Percentiles rank a stretch among this genome's conserved stretches.
Evolutionary conservation across 208 protist species (phyloP).

Genomic region (Trypanosoma congolense): DNA sequence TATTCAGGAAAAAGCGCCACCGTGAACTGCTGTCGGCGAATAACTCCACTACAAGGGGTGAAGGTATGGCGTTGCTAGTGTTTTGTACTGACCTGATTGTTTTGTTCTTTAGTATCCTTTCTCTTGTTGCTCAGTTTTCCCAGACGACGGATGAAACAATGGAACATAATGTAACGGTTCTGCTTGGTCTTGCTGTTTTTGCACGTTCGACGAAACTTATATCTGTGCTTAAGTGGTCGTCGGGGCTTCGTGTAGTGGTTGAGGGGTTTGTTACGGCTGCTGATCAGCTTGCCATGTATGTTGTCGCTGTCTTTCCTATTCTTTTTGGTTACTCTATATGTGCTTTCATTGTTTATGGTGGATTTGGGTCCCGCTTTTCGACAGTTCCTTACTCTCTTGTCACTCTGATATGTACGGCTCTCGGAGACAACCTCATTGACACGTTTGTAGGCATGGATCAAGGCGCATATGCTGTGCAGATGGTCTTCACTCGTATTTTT

Average conservation of each 20-base stretch:
- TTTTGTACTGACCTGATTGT: constrained; percentile 37
- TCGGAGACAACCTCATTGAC: constrained; percentile 54
- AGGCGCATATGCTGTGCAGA: constrained; percentile 32
- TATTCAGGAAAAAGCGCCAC: neutral
- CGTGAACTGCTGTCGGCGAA: neutral
- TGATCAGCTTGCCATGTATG: constrained; percentile 35
- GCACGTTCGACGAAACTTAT: constrained; percentile 39
- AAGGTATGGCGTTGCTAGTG: constrained; percentile 35
- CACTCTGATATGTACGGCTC: constrained; percentile 45
- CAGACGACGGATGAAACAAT: constrained; percentile 12
- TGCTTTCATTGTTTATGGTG: constrained; percentile 42
- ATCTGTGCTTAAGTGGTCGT: constrained; percentile 41
- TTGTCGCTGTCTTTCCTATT: constrained; percentile 35
- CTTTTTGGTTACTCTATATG: constrained; percentile 49
- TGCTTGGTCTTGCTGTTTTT: constrained; percentile 43
- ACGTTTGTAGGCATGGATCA: constrained; percentile 54
- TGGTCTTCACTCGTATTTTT: constrained; percentile 39
- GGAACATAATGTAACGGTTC: constrained; percentile 38
- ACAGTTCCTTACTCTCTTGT: constrained; percentile 32
- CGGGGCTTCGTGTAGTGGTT: constrained; percentile 37
- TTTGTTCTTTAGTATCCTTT: constrained; percentile 27
- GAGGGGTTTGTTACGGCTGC: constrained; percentile 37
- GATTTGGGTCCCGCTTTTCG: constrained; percentile 31
- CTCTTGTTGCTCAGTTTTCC: constrained; percentile 31
- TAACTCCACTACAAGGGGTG: constrained; percentile 8